A percentile compares a stretch with the other conserved stretches of the same genome.
phyloP scores from a whole-genome alignment of 331 rosid genomes.

The Ulmus americana region DNA sequence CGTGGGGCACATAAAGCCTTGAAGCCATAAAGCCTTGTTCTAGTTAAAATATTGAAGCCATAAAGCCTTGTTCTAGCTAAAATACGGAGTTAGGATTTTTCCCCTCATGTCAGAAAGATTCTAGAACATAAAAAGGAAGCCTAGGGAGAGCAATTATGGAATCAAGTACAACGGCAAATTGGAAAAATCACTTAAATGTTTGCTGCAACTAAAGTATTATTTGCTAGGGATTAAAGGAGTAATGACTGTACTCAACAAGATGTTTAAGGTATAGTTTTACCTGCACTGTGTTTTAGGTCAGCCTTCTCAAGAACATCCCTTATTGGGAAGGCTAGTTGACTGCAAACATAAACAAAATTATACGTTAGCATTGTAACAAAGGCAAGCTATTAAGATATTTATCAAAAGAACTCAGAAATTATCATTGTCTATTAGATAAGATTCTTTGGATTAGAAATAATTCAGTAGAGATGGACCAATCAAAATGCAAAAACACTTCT shows the following conservation, averaged over 20 bases:
- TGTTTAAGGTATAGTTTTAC: background rate
- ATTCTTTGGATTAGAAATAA: background rate
- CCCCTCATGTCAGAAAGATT: slow-evolving; percentile 6
- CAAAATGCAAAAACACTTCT: slow-evolving; percentile 9
- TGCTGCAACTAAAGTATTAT: too few species aligned
- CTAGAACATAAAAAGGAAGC: slow-evolving; percentile 1
- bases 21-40: background rate
- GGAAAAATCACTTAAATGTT: too few species aligned
- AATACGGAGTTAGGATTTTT: background rate
- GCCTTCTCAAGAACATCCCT: slow-evolving; percentile 5
- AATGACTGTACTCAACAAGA: background rate
- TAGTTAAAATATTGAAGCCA: background rate
- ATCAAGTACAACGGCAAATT: too few species aligned
- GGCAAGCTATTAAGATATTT: slow-evolving; percentile 14
- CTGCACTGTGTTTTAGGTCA: slow-evolving; percentile 15
- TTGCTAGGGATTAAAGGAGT: background rate
- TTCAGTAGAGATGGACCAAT: slow-evolving; percentile 21
- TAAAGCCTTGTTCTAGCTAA: background rate
- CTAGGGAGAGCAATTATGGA: background rate
- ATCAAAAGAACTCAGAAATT: slow-evolving; percentile 1
- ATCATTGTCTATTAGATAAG: slow-evolving; percentile 12
- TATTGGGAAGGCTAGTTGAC: background rate
- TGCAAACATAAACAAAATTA: slow-evolving; percentile 10
- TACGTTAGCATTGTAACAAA: background rate
- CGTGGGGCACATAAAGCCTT: slow-evolving; percentile 14